phyloP scores from a whole-genome alignment of 2,329 filamentous ascomycete species.

The Colletotrichum sp. region DNA sequence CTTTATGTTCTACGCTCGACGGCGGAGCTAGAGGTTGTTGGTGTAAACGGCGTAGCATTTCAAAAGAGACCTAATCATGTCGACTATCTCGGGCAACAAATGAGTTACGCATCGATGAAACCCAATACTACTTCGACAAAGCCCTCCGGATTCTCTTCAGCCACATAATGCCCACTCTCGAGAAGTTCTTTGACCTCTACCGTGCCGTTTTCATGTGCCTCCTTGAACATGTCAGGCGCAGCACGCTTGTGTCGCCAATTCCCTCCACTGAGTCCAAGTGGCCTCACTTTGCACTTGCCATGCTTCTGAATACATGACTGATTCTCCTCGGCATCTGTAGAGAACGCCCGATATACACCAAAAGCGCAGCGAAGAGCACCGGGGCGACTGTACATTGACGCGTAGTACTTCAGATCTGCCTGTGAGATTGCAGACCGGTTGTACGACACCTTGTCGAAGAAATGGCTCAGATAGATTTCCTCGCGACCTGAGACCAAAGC shows the following conservation, averaged over 20 bases:
- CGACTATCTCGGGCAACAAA: fast-evolving
- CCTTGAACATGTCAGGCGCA: neutral
- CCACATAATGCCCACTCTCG: neutral
- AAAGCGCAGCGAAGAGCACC: slow-evolving; percentile 38
- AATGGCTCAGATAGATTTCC: slow-evolving; percentile 45
- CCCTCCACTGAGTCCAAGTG: neutral
- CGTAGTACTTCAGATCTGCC: slow-evolving; percentile 44
- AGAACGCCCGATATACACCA: slow-evolving; percentile 36
- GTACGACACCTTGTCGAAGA: slow-evolving; percentile 41
- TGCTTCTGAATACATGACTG: neutral
- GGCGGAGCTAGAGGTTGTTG: neutral
- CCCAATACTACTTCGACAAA: neutral
- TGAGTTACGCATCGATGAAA: neutral
- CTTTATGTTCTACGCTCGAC: neutral
- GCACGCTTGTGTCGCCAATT: neutral
- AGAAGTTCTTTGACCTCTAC: neutral
- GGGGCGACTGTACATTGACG: slow-evolving; percentile 35
- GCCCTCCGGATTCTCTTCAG: neutral
- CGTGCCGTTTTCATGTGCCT: neutral
- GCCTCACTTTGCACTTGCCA: neutral
- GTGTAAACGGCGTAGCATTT: neutral
- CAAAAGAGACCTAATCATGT: neutral
- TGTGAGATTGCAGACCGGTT: slow-evolving; percentile 39
- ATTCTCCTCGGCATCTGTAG: neutral
- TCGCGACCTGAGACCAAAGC: slow-evolving; percentile 42